Evolutionary conservation across 2,329 filamentous ascomycete species (phyloP).

Genomic region (Epichloe sp.): DNA sequence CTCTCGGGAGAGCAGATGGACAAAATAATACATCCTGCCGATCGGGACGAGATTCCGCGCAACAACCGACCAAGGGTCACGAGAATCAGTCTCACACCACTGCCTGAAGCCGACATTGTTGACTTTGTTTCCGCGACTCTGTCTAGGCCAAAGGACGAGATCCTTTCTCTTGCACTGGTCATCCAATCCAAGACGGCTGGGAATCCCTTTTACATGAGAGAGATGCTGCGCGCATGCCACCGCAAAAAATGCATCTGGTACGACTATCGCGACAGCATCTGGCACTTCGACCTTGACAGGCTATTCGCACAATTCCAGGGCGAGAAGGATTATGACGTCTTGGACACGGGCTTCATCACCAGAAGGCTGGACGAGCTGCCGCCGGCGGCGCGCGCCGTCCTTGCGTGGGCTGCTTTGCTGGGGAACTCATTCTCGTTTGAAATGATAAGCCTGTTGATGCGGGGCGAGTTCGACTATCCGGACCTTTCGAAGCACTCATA

Average conservation of each 20-base stretch:
- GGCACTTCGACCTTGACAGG: conserved; percentile 75
- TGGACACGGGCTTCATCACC: conserved; percentile 73
- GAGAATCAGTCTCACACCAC: conserved; percentile 56
- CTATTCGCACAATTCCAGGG: conserved; percentile 77
- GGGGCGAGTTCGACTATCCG: conserved; percentile 53
- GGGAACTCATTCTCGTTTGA: conserved; percentile 76
- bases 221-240: conserved; percentile 80
- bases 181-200: conserved; percentile 81
- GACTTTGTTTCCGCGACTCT: conserved; percentile 75
- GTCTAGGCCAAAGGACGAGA: conserved; percentile 56
- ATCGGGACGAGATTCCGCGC: conserved; percentile 36
- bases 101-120: conserved; percentile 67
- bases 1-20: conserved; percentile 42
- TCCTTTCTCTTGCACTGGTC: conserved; percentile 66
- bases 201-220: conserved; percentile 82
- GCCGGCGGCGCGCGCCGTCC: conserved; percentile 56
- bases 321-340: conserved; percentile 63
- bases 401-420: conserved; percentile 77
- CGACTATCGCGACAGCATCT: conserved; percentile 68
- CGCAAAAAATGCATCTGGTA: conserved; percentile 85
- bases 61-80: conserved; percentile 46
- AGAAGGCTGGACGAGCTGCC: conserved; percentile 67
- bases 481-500: conserved; percentile 22
- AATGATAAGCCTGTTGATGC: conserved; percentile 63
- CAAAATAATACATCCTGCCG: conserved; percentile 38